Evolutionary conservation across 371 early-diverging fungal genomes (phyloP), one percentile per base, ranked within the genome.

Genomic region (Rhizopus arrhizus): DNA sequence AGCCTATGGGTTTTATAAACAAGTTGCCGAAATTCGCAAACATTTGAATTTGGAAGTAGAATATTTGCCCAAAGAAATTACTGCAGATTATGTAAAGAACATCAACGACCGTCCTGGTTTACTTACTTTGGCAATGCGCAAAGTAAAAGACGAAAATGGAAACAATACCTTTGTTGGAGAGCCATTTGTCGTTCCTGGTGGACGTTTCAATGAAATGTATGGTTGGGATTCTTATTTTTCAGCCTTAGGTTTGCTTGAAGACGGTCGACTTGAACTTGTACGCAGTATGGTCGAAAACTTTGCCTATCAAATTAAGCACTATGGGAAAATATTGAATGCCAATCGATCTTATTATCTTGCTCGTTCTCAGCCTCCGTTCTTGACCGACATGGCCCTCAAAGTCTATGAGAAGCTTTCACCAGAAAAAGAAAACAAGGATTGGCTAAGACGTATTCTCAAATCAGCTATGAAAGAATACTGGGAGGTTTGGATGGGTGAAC

Each of bases 191-290:
- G 98, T 98, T 0, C 99, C 98, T 1, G 99, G 99, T 36, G 99
- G 99, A 4, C 83, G 99, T 0, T 98, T 97, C 79, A 98, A 97
- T 73, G 99, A 98, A 78, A 95, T 95, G 93, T 98, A 98, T 70
- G 97, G 98, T 1, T 97, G 98, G 98, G 98, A 98, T 68, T 90
- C 91, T 33, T 97, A 96, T 69, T 98, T 98, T 79, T 94, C 93
- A 61, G 83, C 93, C 0, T 74, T 97, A 11, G 99, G 97, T 6
- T 73, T 98, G 35, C 66, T 95, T 40, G 86, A 86, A 11, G 96
- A 96, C 66, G 90, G 89, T 5, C 87, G 92, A 7, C 57, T 89
- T 28, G 92, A 93, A 55, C 68, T 97, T 58, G 94, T 91, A 4
- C 84, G 89, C 56, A 89, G 91, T 67, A 98, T 98, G 98, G 93